A percentile compares a stretch with the other conserved stretches of the same genome.
Conservation (phyloP, 2,329 filamentous ascomycete genomes). For the Talaromyces sp. region DNA sequence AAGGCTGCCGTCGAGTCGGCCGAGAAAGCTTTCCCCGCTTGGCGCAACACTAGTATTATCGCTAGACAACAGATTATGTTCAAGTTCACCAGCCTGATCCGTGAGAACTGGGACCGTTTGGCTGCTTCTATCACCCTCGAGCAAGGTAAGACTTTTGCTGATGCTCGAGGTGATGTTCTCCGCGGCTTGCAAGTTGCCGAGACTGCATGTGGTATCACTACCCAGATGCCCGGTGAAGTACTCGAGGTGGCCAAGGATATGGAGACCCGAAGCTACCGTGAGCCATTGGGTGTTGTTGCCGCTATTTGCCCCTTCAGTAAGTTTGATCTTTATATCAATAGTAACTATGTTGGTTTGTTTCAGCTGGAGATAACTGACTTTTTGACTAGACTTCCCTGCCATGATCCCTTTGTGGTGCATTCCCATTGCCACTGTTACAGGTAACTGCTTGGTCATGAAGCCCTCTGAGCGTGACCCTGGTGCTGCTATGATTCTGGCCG, state of each 20-base stretch:
- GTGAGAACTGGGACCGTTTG: constrained; percentile 66
- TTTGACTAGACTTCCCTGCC: constrained; percentile 62
- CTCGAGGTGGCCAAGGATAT: constrained; percentile 71
- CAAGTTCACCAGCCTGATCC: constrained; percentile 65
- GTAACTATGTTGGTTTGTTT: background rate
- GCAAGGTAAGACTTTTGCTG: constrained; percentile 70
- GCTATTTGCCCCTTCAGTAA: constrained; percentile 68
- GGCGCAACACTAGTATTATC: constrained; percentile 63
- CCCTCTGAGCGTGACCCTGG: constrained; percentile 68
- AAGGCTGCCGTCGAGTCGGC: constrained; percentile 64
- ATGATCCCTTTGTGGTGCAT: constrained; percentile 73
- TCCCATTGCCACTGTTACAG: constrained; percentile 65
- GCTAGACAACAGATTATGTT: constrained; percentile 67
- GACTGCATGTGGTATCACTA: constrained; percentile 68
- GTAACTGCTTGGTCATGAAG: constrained; percentile 67
- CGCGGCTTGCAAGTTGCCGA: constrained; percentile 68
- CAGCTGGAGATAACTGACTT: constrained; percentile 21
- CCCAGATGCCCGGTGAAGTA: constrained; percentile 67
- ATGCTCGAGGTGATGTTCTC: constrained; percentile 68
- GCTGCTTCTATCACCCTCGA: constrained; percentile 68
- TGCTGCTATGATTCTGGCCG: constrained; percentile 67
- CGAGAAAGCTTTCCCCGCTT: constrained; percentile 64
- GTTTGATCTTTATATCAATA: constrained; percentile 24
- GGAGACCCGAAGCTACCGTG: constrained; percentile 68
- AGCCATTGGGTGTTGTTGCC: constrained; percentile 66